These are phyloP conservation scores for Colletotrichum viniferum DNA, from an alignment of 2,329 filamentous ascomycete genomes.

Conservation along the genomic window DNA sequence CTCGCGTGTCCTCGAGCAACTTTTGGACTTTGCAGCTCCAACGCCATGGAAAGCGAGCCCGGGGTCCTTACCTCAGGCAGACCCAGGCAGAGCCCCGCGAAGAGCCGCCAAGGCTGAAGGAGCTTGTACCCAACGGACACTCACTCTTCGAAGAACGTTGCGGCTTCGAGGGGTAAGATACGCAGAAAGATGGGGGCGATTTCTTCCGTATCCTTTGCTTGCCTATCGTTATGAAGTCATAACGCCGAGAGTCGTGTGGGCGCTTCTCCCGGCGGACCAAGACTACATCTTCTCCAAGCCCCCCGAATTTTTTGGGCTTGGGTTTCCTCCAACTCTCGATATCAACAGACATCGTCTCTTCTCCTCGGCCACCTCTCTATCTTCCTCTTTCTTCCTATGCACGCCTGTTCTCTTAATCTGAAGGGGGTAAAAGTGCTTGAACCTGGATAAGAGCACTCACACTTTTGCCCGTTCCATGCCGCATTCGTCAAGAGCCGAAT, in stretches of 20 bases:
- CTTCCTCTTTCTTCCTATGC: slow-evolving; percentile 7
- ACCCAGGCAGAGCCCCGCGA: slow-evolving; percentile 1
- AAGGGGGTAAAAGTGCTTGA: slow-evolving; percentile 22
- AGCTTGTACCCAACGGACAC: background rate
- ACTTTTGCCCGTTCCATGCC: slow-evolving; percentile 19
- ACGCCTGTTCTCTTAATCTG: slow-evolving; percentile 12
- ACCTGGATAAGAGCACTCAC: slow-evolving; percentile 20
- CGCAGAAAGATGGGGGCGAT: background rate
- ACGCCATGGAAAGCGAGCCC: background rate
- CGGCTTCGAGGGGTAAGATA: background rate
- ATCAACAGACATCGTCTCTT: background rate
- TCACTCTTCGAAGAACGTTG: background rate
- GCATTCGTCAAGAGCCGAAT: background rate
- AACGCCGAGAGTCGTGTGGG: slow-evolving; percentile 8
- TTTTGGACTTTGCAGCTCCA: slow-evolving; percentile 2
- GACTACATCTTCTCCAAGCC: slow-evolving; percentile 19
- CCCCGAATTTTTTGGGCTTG: background rate
- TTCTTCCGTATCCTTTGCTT: background rate
- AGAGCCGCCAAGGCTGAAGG: slow-evolving; percentile 24
- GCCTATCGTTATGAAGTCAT: slow-evolving; percentile 22
- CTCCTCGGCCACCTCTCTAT: background rate
- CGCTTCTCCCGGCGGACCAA: background rate
- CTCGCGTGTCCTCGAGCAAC: slow-evolving; percentile 9
- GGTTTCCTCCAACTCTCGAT: slow-evolving; percentile 1
- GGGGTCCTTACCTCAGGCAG: background rate